Base-by-base conservation (phyloP, 2,329 filamentous ascomycete species). In the Apiospora rasikravindrae region DNA sequence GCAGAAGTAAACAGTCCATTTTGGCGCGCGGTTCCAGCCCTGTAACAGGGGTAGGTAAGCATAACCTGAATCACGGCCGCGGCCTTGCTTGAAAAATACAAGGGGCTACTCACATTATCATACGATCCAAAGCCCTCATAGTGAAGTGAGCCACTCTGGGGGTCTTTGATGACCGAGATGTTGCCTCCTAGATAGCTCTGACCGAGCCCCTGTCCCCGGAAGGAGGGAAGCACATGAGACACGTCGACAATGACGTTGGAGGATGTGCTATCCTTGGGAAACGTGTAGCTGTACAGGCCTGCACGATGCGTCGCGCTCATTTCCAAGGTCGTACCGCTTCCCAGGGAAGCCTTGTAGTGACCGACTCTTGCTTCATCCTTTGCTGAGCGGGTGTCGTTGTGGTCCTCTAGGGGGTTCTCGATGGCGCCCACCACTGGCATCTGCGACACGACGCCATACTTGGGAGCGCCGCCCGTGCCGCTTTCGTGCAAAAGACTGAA, bases 401-500 rank as follows among this genome's bases (percentile, higher is more conserved):
- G 83, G 73, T 88, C 86, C 5, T 81, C 84, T 33, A 92, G 81
- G 2, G 90, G 90, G 72, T 92, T 87, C 10, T 75, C 76, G 57
- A 90, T 80, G 22, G 77, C 78, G 0, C 88, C 88, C 0, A 86
- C 76, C 0, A 89, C 80, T 0, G 88, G 90, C 80, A 91, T 84
- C 79, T 91, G 89, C 1, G 88, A 84, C 44, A 91, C 87, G 1
- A 92, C 89, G 5, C 91, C 91, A 73, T 93, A 93, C 78, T 93
- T 93, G 0, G 91, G 90, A 1, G 89, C 90, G 1, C 91, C 91
- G 10, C 91, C 91, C 0, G 91, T 93, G 3, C 91, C 90, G 73
- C 87, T 69, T 33, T 92, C 90, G 75, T 92, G 90, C 76, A 92
- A 88, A 86, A 92, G 84, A 72, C 87, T 89, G 79, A 91, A 91